These are phyloP conservation scores for Lachnellula subtilissima DNA, from an alignment of 2,329 filamentous ascomycete species.

Conservation along the genomic window DNA sequence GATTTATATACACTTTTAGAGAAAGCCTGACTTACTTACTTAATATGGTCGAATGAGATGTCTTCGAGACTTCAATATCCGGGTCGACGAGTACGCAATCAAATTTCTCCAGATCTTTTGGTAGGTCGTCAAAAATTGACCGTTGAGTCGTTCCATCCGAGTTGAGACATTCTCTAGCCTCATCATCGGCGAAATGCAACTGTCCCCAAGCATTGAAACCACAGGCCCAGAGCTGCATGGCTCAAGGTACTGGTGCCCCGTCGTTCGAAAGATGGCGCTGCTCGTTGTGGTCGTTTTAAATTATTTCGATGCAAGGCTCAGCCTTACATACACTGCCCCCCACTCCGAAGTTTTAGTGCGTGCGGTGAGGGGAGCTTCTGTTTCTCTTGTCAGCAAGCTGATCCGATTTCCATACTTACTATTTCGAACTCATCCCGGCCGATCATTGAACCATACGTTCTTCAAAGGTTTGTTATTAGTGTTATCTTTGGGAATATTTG, in stretches of 20 bases:
- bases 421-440: not conserved
- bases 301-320: slow-evolving; percentile 1
- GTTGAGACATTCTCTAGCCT: not conserved
- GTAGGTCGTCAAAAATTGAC: slow-evolving; percentile 9
- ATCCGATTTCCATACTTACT: not conserved
- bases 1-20: slow-evolving; percentile 2
- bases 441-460: not conserved
- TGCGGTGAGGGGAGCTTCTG: not conserved
- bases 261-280: not conserved
- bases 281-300: not conserved
- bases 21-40: slow-evolving; percentile 34
- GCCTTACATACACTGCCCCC: slow-evolving; percentile 8
- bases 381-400: not conserved
- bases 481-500: not conserved
- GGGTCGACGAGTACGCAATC: slow-evolving; percentile 36
- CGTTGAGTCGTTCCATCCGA: not conserved
- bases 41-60: slow-evolving; percentile 42
- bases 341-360: slow-evolving; percentile 1
- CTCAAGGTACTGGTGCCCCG: not conserved
- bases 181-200: slow-evolving; percentile 36
- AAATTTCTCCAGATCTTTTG: slow-evolving; percentile 44
- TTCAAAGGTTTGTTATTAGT: not conserved
- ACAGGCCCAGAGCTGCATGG: slow-evolving; percentile 47
- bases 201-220: slow-evolving; percentile 59
- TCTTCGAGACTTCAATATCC: slow-evolving; percentile 33